Conservation (phyloP, 2,329 filamentous ascomycete species). For the Trichophyton simii region DNA sequence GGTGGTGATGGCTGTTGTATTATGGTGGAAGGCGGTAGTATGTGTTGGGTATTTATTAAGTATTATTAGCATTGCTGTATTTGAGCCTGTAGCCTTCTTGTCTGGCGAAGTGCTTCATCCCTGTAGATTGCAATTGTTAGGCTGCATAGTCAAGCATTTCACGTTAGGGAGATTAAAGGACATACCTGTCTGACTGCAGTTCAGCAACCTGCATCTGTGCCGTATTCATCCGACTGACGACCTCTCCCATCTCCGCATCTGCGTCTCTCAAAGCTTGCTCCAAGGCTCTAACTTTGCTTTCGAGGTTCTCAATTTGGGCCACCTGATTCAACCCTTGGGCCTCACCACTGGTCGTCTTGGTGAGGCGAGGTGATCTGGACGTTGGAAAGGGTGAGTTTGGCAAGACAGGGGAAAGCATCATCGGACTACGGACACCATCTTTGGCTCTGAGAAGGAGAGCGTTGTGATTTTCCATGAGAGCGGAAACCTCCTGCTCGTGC, state of each 20-base stretch:
- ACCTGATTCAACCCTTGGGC: slow-evolving; percentile 53
- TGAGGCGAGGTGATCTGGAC: slow-evolving; percentile 47
- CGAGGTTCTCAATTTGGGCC: slow-evolving; percentile 60
- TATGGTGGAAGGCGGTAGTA: background rate
- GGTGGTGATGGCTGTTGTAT: background rate
- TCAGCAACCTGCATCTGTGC: slow-evolving; percentile 74
- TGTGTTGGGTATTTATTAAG: slow-evolving; percentile 22
- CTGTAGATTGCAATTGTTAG: slow-evolving; percentile 25
- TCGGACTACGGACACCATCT: slow-evolving; percentile 34
- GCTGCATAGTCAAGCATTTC: background rate
- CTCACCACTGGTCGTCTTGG: slow-evolving; percentile 49
- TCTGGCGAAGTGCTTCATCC: slow-evolving; percentile 61
- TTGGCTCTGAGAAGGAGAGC: slow-evolving; percentile 64
- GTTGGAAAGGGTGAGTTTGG: slow-evolving; percentile 51
- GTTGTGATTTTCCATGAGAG: slow-evolving; percentile 64
- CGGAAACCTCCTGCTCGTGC: slow-evolving; percentile 73
- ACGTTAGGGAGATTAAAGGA: background rate
- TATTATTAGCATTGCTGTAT: slow-evolving; percentile 53
- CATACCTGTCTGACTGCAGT: slow-evolving; percentile 45
- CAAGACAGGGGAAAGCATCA: slow-evolving; percentile 43
- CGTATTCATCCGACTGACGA: slow-evolving; percentile 67
- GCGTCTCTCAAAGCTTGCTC: slow-evolving; percentile 67
- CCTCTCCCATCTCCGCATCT: slow-evolving; percentile 71
- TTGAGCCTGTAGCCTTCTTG: slow-evolving; percentile 54
- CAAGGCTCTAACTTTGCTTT: slow-evolving; percentile 67